phyloP scores from a whole-genome alignment of 2,329 filamentous ascomycete species.

The Grosmannia huntii region DNA sequence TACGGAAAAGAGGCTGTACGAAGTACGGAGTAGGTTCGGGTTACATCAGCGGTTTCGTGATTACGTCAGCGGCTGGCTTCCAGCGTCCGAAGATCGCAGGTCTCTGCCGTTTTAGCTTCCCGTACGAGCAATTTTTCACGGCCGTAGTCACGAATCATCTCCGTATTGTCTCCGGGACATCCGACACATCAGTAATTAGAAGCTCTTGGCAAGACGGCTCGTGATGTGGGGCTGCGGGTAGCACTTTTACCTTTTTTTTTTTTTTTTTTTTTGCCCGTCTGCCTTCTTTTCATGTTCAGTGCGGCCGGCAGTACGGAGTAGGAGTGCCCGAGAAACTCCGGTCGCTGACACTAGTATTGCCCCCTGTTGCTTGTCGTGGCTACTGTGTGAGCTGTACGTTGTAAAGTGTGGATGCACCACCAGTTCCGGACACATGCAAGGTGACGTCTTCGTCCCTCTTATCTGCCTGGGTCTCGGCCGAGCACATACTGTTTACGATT shows the following conservation, averaged over 20 bases:
- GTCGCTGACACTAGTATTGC: neutral
- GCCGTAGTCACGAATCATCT: too few relatives aligned
- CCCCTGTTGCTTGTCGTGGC: neutral
- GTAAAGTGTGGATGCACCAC: too few relatives aligned
- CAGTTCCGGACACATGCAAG: too few relatives aligned
- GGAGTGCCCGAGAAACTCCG: neutral
- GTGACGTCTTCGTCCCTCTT: too few relatives aligned
- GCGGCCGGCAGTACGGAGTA: too few relatives aligned
- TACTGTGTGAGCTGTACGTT: too few relatives aligned
- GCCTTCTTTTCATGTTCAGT: neutral
- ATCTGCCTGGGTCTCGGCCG: too few relatives aligned
- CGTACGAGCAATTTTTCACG: too few relatives aligned
- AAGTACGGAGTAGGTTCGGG: neutral
- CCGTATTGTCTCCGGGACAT: neutral
- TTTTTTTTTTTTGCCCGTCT: neutral
- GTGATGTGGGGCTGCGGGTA: neutral
- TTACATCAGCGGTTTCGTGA: neutral
- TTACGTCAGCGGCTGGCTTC: neutral
- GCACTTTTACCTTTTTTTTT: neutral
- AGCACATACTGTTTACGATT: too few relatives aligned
- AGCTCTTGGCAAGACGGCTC: neutral
- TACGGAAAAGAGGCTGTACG: neutral
- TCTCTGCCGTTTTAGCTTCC: too few relatives aligned
- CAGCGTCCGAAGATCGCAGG: neutral
- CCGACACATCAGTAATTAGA: neutral